Conservation (phyloP, 2,329 filamentous ascomycete species). For the Exophiala sideris region DNA sequence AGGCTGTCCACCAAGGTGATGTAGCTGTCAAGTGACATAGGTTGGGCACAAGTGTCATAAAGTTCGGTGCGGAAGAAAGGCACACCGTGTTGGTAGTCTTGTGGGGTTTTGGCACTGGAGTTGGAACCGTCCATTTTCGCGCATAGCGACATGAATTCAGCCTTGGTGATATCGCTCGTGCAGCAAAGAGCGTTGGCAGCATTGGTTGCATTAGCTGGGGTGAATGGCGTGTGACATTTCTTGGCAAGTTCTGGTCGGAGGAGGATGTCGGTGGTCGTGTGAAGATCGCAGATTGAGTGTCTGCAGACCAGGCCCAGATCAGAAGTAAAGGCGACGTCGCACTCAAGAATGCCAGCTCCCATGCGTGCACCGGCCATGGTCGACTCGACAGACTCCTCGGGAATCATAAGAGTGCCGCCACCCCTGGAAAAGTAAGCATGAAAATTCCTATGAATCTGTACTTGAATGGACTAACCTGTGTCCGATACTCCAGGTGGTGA, state of each 20-base stretch:
- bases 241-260: constrained; percentile 58
- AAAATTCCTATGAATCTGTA: background rate
- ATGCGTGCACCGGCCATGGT: constrained; percentile 62
- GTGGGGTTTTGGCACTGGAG: constrained; percentile 52
- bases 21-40: constrained; percentile 60
- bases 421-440: constrained; percentile 47
- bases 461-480: constrained; percentile 5
- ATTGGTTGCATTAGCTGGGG: constrained; percentile 50
- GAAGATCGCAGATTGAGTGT: constrained; percentile 65
- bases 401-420: constrained; percentile 55
- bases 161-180: constrained; percentile 66
- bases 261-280: constrained; percentile 67
- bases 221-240: constrained; percentile 63
- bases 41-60: constrained; percentile 52
- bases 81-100: constrained; percentile 58
- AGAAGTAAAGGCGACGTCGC: constrained; percentile 64
- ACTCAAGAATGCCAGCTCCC: constrained; percentile 65
- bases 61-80: constrained; percentile 37
- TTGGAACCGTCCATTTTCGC: constrained; percentile 68
- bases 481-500: constrained; percentile 57
- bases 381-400: constrained; percentile 61
- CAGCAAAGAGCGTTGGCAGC: constrained; percentile 64
- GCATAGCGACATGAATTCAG: constrained; percentile 66
- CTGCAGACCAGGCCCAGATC: constrained; percentile 66
- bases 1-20: constrained; percentile 57